These are phyloP conservation scores for Meyerozyma smithsonii DNA, from an alignment of 1,139 yeast species.

Conservation along the genomic window DNA sequence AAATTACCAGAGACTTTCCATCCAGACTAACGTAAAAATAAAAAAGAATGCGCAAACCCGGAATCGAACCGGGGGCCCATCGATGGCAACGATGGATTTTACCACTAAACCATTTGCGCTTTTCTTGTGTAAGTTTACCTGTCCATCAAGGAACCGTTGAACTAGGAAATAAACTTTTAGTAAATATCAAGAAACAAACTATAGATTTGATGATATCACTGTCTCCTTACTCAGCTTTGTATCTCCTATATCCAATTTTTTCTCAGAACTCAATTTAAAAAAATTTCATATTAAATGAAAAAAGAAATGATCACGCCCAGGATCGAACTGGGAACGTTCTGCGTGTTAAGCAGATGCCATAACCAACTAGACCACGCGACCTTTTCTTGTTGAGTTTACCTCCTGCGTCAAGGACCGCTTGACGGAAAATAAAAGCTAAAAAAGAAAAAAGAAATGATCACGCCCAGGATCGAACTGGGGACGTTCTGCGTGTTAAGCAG, in stretches of 20 bases:
- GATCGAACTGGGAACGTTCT: constrained; percentile 99
- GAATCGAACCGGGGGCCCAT: constrained; percentile 4
- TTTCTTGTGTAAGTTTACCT: not conserved
- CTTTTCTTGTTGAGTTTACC: not conserved
- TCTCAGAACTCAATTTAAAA: not conserved
- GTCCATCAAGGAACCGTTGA: not conserved
- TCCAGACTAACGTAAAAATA: too few relatives aligned
- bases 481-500: constrained; percentile 99
- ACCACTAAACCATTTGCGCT: constrained; percentile 4
- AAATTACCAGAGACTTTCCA: too few relatives aligned
- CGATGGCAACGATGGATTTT: constrained; percentile 4
- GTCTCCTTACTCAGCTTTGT: too few relatives aligned
- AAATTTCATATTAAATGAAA: not conserved
- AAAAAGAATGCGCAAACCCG: constrained; percentile 3
- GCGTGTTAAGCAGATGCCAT: constrained; percentile 99
- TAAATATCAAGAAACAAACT: too few relatives aligned
- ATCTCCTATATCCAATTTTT: too few relatives aligned
- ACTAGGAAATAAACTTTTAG: too few relatives aligned
- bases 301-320: constrained; percentile 56
- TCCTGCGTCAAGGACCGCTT: not conserved
- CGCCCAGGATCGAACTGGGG: constrained; percentile 99
- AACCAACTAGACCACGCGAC: constrained; percentile 89
- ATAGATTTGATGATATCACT: too few relatives aligned
- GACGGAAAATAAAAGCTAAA: not conserved
- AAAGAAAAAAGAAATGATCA: not conserved